Percentiles rank a stretch among this genome's conserved stretches.
Conservation (phyloP, 495 filamentous ascomycete genomes). For the Penicillium desertorum region DNA sequence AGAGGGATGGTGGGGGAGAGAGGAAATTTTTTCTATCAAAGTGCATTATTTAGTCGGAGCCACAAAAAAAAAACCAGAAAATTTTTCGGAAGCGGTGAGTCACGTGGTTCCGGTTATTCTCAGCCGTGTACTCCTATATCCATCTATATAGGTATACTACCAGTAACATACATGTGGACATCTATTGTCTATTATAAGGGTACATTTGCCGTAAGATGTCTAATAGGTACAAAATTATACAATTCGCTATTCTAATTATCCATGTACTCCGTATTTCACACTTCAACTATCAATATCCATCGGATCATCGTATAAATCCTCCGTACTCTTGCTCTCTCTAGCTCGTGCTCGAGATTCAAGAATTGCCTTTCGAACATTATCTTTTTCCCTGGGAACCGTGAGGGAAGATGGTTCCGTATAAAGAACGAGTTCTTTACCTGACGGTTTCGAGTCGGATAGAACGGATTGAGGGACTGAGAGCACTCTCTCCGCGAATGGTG, state of each 20-base stretch:
- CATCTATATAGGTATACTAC: too few relatives aligned
- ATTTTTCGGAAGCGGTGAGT: conserved; percentile 31
- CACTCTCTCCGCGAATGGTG: conserved; percentile 79
- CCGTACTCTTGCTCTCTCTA: conserved; percentile 9
- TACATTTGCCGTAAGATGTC: neutral
- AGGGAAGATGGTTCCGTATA: conserved; percentile 76
- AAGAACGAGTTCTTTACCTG: conserved; percentile 67
- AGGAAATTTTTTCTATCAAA: conserved; percentile 38
- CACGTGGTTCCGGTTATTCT: conserved; percentile 22
- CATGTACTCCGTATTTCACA: neutral
- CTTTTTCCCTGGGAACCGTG: conserved; percentile 67
- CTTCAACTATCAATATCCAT: conserved; percentile 17
- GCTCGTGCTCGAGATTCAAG: conserved; percentile 74
- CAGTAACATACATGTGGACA: too few relatives aligned
- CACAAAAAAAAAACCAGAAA: conserved; percentile 31
- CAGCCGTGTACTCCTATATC: neutral
- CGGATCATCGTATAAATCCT: conserved; percentile 9
- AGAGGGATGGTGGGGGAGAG: conserved; percentile 22
- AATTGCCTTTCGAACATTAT: conserved; percentile 82
- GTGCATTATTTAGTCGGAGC: conserved; percentile 21
- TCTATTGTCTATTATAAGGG: neutral
- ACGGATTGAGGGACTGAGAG: conserved; percentile 68
- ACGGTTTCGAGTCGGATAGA: conserved; percentile 48
- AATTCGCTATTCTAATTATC: neutral
- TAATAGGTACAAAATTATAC: neutral